Conservation (phyloP, 2,329 filamentous ascomycete genomes). For the Ceratocystis variospora region DNA sequence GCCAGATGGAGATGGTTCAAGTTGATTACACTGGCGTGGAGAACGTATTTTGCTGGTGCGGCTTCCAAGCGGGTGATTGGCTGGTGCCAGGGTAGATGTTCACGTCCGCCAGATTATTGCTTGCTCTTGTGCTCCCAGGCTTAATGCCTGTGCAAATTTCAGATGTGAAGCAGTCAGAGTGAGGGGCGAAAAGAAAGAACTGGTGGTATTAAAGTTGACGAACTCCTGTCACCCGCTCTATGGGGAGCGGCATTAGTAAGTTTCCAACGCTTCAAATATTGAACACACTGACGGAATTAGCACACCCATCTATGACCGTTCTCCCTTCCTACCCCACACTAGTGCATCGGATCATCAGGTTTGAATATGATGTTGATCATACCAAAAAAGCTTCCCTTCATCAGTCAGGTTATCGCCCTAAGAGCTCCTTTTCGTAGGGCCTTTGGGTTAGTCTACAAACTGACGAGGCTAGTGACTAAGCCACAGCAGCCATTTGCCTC, state of each 20-base stretch:
- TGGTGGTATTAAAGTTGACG: too few species aligned
- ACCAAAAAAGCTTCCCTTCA: conserved; percentile 1
- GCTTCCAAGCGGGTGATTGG: background rate
- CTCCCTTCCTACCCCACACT: background rate
- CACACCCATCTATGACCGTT: background rate
- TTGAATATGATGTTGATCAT: background rate
- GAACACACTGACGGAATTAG: background rate
- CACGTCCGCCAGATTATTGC: background rate
- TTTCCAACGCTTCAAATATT: background rate
- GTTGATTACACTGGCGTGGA: background rate
- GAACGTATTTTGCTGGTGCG: background rate
- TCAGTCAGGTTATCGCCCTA: background rate
- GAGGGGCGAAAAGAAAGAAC: too few species aligned
- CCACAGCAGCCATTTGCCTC: too few species aligned
- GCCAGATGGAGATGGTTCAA: background rate
- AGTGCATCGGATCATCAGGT: conserved; percentile 1
- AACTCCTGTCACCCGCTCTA: background rate
- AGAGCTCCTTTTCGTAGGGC: background rate
- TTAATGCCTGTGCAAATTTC: background rate
- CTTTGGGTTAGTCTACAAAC: too few species aligned
- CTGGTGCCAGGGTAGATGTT: background rate
- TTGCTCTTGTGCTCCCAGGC: background rate
- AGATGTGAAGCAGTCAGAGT: too few species aligned
- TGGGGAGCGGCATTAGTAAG: background rate
- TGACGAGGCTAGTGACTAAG: too few species aligned